phyloP scores from a whole-genome alignment of 495 filamentous ascomycete species.

The Neurospora tetrasperma region DNA sequence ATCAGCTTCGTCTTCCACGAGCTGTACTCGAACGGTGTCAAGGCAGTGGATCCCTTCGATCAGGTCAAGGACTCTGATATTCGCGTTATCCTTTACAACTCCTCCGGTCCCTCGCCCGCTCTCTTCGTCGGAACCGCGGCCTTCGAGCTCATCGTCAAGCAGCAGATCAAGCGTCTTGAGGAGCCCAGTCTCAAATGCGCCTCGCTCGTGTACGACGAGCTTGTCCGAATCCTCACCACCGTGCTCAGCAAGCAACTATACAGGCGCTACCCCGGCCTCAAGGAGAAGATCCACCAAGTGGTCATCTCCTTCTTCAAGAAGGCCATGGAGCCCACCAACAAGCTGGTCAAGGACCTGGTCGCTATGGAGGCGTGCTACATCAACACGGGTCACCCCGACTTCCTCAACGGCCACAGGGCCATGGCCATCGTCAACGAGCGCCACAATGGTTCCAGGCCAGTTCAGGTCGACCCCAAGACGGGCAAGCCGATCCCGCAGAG shows the following conservation, averaged over 20 bases:
- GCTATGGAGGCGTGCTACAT: conserved; percentile 94
- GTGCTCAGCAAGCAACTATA: conserved; percentile 83
- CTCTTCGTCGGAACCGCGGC: conserved; percentile 97
- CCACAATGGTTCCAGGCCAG: conserved; percentile 68
- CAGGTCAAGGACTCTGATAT: conserved; percentile 97
- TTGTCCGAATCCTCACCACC: conserved; percentile 89
- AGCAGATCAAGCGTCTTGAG: conserved; percentile 93
- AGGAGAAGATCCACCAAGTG: conserved; percentile 95
- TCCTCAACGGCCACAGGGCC: conserved; percentile 91
- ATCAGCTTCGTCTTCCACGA: conserved; percentile 99
- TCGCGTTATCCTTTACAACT: conserved; percentile 93
- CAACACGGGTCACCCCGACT: conserved; percentile 98
- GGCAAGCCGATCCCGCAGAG: conserved; percentile 79
- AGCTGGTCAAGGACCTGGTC: conserved; percentile 88
- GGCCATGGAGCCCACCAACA: conserved; percentile 93
- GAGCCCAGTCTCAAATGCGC: conserved; percentile 97
- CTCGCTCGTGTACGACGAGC: conserved; percentile 91
- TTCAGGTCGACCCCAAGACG: conserved; percentile 97
- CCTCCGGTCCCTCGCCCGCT: conserved; percentile 91
- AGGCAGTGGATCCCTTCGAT: conserved; percentile 97
- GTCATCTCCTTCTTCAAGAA: conserved; percentile 97
- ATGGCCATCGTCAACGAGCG: conserved; percentile 97
- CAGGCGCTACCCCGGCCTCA: conserved; percentile 81
- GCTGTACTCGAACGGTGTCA: conserved; percentile 94
- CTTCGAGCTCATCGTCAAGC: conserved; percentile 97